A percentile compares a stretch with the other conserved stretches of the same genome.
phyloP scores from a whole-genome alignment of 2,329 filamentous ascomycete genomes.

The Sphaerulina vaccinii region DNA sequence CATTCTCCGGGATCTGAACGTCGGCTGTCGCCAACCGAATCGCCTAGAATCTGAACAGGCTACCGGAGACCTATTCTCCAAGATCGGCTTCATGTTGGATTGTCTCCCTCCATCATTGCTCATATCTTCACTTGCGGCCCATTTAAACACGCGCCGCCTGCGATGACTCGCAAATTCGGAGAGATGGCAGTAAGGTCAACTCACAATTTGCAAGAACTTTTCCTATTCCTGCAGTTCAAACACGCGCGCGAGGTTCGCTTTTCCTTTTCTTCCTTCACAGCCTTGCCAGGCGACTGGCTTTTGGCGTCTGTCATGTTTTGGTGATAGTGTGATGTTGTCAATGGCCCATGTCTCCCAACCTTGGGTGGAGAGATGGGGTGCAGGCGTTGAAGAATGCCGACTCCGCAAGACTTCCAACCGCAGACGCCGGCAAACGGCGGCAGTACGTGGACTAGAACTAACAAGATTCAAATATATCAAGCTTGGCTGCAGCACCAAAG shows the following conservation, averaged over 20 bases:
- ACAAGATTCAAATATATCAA: neutral
- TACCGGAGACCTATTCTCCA: no score
- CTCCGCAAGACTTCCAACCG: no score
- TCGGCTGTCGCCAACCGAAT: neutral
- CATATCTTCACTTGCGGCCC: no score
- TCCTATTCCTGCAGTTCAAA: conserved; percentile 50
- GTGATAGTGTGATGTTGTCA: conserved; percentile 2
- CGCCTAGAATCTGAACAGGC: neutral
- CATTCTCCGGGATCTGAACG: neutral
- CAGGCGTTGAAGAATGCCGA: no score
- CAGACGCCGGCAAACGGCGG: no score
- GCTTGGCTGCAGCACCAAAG: neutral
- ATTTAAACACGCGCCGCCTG: no score
- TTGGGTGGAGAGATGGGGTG: no score
- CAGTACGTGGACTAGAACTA: no score
- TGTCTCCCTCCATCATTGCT: no score
- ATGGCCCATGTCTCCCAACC: neutral
- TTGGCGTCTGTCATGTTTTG: neutral
- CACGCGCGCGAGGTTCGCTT: conserved; percentile 41
- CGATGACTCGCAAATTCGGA: no score
- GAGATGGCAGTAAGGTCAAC: no score
- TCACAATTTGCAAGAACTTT: conserved; percentile 54
- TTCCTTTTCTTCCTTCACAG: conserved; percentile 23
- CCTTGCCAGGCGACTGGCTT: conserved; percentile 6
- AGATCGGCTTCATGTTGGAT: no score